A percentile compares a stretch with the other conserved stretches of the same genome.
Evolutionary conservation across 192 early-diverging fungal species (phyloP).

Genomic region (Piromyces finnis): DNA sequence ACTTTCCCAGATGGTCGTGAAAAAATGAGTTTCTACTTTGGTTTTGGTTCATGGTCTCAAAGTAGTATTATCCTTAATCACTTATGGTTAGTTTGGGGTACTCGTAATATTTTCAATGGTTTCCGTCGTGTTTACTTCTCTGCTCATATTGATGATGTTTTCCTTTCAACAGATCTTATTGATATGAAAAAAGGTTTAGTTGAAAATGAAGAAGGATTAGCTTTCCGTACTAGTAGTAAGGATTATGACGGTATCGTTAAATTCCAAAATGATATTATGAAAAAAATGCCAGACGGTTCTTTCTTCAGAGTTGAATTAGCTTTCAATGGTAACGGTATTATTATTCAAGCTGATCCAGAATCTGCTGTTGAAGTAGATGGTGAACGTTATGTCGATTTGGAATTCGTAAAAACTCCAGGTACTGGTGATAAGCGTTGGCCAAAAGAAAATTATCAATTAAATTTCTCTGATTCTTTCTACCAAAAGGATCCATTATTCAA

Average conservation of each 20-base stretch:
- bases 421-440: slow-evolving; percentile 15
- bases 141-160: slow-evolving; percentile 16
- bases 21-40: slow-evolving; percentile 23
- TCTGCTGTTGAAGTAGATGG: slow-evolving; percentile 8
- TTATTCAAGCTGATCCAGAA: slow-evolving; percentile 1
- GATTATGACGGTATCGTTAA: slow-evolving; percentile 12
- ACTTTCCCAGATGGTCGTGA: slow-evolving; percentile 8
- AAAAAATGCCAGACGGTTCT: slow-evolving; percentile 13
- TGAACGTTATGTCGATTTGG: slow-evolving; percentile 6
- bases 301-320: slow-evolving; percentile 12
- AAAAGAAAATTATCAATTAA: background rate
- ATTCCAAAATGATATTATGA: slow-evolving; percentile 19
- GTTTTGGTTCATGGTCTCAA: slow-evolving; percentile 17
- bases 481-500: slow-evolving; percentile 11
- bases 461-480: background rate
- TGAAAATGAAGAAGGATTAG: slow-evolving; percentile 2
- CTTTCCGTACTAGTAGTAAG: slow-evolving; percentile 8
- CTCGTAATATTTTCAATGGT: slow-evolving; percentile 17
- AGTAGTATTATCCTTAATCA: slow-evolving; percentile 10
- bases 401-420: slow-evolving; percentile 16
- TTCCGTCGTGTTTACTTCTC: slow-evolving; percentile 20
- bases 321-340: slow-evolving; percentile 21
- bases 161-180: slow-evolving; percentile 1
- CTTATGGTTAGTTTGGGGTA: slow-evolving; percentile 21
- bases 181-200: slow-evolving; percentile 1